Base-by-base conservation (phyloP, 2,329 filamentous ascomycete species). In the Acrocalymma vagum region DNA sequence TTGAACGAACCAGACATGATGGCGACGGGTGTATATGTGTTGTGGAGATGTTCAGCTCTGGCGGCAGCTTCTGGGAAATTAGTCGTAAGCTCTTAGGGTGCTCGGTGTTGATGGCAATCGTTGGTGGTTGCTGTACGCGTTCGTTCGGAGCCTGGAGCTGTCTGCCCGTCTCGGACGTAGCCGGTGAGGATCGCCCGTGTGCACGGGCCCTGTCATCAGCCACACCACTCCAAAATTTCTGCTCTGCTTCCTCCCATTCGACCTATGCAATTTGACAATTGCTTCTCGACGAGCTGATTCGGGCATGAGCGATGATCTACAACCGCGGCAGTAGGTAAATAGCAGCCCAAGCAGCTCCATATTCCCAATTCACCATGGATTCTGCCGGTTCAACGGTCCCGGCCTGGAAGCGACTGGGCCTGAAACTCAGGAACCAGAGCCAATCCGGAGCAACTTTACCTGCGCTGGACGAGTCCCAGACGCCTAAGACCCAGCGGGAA, bases 381-480 rank as follows among this genome's bases (percentile, higher is more conserved):
- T 48, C 53, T 45, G 31, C 46, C 29, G 48, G 34, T 13, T 35
- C 25, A 34, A 54, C 53, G 40, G 48, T 69, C 35, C 81, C 82
- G 21, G 80, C 82, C 45, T 85, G 80, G 80, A 83, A 83, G 62
- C 73, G 78, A 59, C 67, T 84, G 39, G 81, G 81, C 23, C 70
- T 84, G 46, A 83, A 83, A 69, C 70, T 82, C 54, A 85, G 83
- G 63, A 76, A 76, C 59, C 72, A 75, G 29, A 73, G 76, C 39
- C 59, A 63, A 55, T 51, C 62, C 55, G 55, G 54, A 58, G 58
- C 57, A 55, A 39, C 61, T 58, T 53, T 52, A 10, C 38, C 55
- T 53, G 55, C 53, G 11, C 14, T 41, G 31, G 44, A 48, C 42
- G 30, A 39, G 30, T 46, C 50, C 32, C 39, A 58, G 9, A 38